Conservation (phyloP, 345 rosid species). For the Populus tremula region DNA sequence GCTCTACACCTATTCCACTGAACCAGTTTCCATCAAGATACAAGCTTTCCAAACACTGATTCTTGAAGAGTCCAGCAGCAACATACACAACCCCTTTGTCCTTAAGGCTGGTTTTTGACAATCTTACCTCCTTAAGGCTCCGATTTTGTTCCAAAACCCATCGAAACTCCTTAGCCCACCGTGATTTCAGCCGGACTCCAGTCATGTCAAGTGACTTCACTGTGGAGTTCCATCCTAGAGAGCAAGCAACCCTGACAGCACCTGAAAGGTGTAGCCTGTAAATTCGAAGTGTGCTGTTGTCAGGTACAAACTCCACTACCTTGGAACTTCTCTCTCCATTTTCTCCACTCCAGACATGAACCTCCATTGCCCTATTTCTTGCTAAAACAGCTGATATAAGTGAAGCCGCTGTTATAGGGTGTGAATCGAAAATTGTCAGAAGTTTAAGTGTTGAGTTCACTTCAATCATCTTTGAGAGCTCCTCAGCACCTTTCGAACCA, state of each 20-base stretch:
- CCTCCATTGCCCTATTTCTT: constrained; percentile 75
- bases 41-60: constrained; percentile 62
- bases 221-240: constrained; percentile 74
- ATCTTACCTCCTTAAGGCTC: constrained; percentile 61
- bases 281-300: constrained; percentile 55
- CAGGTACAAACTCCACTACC: constrained; percentile 78
- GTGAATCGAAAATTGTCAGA: constrained; percentile 73
- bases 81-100: constrained; percentile 81
- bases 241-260: constrained; percentile 74
- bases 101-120: constrained; percentile 75
- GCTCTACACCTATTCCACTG: constrained; percentile 68
- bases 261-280: constrained; percentile 64
- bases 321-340: constrained; percentile 60
- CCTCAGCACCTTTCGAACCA: constrained; percentile 88
- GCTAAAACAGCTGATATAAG: constrained; percentile 83
- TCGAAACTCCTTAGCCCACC: constrained; percentile 82
- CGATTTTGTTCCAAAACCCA: constrained; percentile 85
- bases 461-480: constrained; percentile 92
- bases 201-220: constrained; percentile 80
- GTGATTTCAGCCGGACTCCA: constrained; percentile 63
- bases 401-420: constrained; percentile 64
- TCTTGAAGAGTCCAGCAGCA: constrained; percentile 91
- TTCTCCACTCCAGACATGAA: constrained; percentile 77
- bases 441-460: constrained; percentile 68
- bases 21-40: constrained; percentile 79